A percentile compares a stretch with the other conserved stretches of the same genome.
Evolutionary conservation across 75 land plant genomes (phyloP).

Genomic region (Selaginella moellendorffii): DNA sequence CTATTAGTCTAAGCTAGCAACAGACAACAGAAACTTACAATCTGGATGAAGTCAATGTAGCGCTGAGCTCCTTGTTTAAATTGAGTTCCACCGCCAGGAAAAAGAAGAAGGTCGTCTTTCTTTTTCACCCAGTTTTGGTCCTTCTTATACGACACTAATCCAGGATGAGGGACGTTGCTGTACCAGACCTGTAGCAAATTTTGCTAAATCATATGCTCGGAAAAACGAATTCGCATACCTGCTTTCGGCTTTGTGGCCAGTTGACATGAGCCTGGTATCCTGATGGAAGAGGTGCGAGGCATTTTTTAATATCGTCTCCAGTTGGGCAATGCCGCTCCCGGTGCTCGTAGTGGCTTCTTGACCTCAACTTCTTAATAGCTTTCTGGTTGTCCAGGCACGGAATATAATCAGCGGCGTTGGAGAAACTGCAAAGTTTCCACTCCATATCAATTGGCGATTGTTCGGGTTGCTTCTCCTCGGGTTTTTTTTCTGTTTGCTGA

Average conservation of each 20-base stretch:
- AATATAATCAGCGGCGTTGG: constrained; percentile 3
- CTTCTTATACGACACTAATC: constrained; percentile 18
- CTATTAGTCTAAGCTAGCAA: background rate
- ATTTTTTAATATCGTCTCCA: background rate
- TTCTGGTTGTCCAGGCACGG: constrained; percentile 9
- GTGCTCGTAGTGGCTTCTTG: constrained; percentile 2
- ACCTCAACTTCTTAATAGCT: background rate
- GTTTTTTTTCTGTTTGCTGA: background rate
- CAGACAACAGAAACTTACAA: constrained; percentile 1
- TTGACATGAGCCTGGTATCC: background rate
- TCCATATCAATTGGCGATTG: background rate
- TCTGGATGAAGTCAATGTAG: constrained; percentile 8
- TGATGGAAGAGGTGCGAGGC: constrained; percentile 1
- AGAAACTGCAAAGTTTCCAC: background rate
- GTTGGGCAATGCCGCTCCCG: constrained; percentile 5
- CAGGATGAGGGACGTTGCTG: constrained; percentile 11
- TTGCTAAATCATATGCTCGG: background rate
- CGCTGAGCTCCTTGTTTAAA: constrained; percentile 13
- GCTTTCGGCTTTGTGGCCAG: constrained; percentile 4
- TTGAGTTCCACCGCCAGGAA: constrained; percentile 18
- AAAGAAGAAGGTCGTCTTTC: constrained; percentile 10
- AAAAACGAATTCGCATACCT: background rate
- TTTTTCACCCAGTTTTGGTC: constrained; percentile 21
- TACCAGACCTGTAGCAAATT: constrained; percentile 13
- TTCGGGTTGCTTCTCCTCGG: background rate